phyloP scores from a whole-genome alignment of 345 rosid genomes.

The Brassica cretica region DNA sequence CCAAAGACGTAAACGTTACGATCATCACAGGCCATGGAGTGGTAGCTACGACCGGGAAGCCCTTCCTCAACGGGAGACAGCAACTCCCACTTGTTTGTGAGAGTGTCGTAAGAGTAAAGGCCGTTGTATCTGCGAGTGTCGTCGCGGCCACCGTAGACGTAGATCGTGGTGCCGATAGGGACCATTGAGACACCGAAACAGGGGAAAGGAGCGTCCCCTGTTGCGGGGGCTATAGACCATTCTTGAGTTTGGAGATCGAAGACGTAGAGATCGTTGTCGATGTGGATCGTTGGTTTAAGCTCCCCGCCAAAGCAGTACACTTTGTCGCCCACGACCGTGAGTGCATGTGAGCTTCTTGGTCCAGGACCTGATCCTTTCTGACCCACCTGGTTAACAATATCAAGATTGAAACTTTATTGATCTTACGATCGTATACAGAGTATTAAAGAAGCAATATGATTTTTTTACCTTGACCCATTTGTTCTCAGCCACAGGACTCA shows the following conservation, averaged over 20 bases:
- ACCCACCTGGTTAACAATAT: constrained; percentile 9
- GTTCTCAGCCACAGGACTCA: constrained; percentile 28
- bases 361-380: constrained; percentile 39
- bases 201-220: constrained; percentile 39
- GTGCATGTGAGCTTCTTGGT: constrained; percentile 41
- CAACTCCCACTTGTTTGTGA: constrained; percentile 28
- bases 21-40: constrained; percentile 32
- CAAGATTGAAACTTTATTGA: background rate
- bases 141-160: constrained; percentile 41
- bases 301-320: constrained; percentile 41
- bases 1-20: constrained; percentile 38
- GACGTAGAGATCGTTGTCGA: constrained; percentile 35
- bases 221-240: constrained; percentile 37
- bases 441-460: background rate
- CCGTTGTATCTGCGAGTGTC: constrained; percentile 33
- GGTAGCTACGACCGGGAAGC: constrained; percentile 39
- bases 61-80: constrained; percentile 28
- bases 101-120: constrained; percentile 22
- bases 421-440: background rate
- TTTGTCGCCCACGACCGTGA: constrained; percentile 36
- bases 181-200: constrained; percentile 38
- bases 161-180: constrained; percentile 35
- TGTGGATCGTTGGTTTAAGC: constrained; percentile 39
- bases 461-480: constrained; percentile 31
- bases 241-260: constrained; percentile 34